These are phyloP conservation scores for Erythrobasidium hasegawianum DNA, from an alignment of 1,284 basidiomycete genomes.

Conservation along the genomic window DNA sequence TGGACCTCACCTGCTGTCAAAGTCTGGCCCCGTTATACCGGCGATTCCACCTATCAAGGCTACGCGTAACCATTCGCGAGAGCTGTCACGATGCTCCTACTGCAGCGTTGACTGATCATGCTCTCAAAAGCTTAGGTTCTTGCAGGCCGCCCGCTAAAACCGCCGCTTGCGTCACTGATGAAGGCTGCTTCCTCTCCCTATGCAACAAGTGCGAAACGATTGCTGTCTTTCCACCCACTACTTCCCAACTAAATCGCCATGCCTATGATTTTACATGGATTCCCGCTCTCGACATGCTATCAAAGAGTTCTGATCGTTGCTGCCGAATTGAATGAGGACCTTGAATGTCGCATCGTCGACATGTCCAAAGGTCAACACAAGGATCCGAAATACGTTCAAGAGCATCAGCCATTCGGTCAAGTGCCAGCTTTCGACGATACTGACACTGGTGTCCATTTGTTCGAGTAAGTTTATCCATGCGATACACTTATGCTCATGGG, in stretches of 20 bases:
- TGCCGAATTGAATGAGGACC: conserved; percentile 57
- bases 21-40: too few species aligned
- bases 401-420: conserved; percentile 49
- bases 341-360: conserved; percentile 54
- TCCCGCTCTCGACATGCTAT: conserved; percentile 52
- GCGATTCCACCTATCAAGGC: too few species aligned
- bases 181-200: too few species aligned
- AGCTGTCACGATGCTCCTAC: too few species aligned
- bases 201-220: too few species aligned
- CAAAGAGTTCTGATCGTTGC: conserved; percentile 54
- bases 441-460: background rate
- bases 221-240: too few species aligned
- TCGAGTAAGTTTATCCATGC: conserved; percentile 9
- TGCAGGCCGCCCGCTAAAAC: too few species aligned
- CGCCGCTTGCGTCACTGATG: too few species aligned
- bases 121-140: too few species aligned
- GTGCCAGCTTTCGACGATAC: conserved; percentile 8
- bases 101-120: too few species aligned
- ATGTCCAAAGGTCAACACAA: conserved; percentile 49
- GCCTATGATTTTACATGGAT: conserved; percentile 8
- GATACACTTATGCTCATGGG: background rate
- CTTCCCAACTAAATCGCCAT: conserved; percentile 1
- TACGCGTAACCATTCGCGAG: too few species aligned
- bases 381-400: conserved; percentile 28
- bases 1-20: too few species aligned